Evolutionary conservation across 2,329 filamentous ascomycete genomes (phyloP).

Genomic region (Fusarium sp.): DNA sequence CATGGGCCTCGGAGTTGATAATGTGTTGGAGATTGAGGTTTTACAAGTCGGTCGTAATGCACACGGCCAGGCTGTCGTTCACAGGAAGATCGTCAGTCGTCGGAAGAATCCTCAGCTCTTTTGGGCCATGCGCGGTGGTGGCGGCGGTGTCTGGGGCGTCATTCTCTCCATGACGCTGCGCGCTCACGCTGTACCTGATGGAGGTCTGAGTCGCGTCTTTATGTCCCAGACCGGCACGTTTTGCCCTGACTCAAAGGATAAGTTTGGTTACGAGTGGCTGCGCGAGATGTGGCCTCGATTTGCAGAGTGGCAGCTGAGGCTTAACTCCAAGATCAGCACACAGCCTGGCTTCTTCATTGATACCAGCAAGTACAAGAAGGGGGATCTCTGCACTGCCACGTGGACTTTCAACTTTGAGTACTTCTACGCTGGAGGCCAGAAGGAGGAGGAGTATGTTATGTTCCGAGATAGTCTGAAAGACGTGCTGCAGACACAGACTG

Average conservation of each 20-base stretch:
- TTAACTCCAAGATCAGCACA: conserved; percentile 4
- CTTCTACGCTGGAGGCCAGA: neutral
- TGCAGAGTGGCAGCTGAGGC: neutral
- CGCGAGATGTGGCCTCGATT: conserved; percentile 1
- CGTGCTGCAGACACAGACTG: neutral
- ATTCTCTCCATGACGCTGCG: conserved; percentile 3
- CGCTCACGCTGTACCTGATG: neutral
- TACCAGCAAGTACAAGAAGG: neutral
- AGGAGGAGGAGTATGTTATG: neutral
- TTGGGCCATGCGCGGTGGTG: neutral
- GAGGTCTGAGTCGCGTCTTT: neutral
- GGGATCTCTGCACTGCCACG: neutral
- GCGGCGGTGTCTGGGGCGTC: neutral
- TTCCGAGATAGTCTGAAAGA: neutral
- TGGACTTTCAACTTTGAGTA: conserved; percentile 4
- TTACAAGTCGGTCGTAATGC: neutral
- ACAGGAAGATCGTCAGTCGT: neutral
- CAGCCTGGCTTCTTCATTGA: conserved; percentile 3
- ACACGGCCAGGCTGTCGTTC: neutral
- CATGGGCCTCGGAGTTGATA: conserved; percentile 3
- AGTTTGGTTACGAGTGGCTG: neutral
- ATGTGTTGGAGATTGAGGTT: conserved; percentile 2
- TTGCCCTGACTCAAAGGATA: rapidly evolving
- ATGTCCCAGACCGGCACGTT: neutral
- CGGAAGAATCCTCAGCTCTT: neutral